phyloP scores from a whole-genome alignment of 495 filamentous ascomycete genomes.

The Penicillium verhagenii region DNA sequence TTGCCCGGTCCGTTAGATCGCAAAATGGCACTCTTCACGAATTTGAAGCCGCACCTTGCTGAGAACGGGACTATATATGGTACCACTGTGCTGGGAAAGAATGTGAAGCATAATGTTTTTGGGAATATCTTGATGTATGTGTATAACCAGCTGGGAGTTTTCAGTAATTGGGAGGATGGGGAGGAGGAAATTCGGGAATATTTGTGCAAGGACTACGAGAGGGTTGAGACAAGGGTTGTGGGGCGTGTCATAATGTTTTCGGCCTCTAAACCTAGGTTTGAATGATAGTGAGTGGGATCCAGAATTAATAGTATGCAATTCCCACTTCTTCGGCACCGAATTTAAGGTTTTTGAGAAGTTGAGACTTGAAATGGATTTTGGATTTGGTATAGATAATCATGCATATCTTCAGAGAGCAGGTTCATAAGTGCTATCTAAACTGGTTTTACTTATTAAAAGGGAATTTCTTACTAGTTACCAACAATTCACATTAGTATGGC shows the following conservation, averaged over 20 bases:
- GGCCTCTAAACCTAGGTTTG: conserved; percentile 59
- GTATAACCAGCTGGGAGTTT: conserved; percentile 1
- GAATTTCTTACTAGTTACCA: too few relatives aligned
- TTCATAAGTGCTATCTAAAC: too few relatives aligned
- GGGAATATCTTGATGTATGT: not conserved
- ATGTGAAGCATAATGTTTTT: conserved; percentile 3
- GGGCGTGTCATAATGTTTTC: conserved; percentile 5
- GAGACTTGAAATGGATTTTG: too few relatives aligned
- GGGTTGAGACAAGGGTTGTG: conserved; percentile 5
- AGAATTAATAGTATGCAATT: too few relatives aligned
- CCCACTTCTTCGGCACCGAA: too few relatives aligned
- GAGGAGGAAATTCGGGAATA: conserved; percentile 2
- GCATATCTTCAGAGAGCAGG: too few relatives aligned
- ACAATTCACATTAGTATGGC: too few relatives aligned
- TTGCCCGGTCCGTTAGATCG: conserved; percentile 24
- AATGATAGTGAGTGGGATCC: too few relatives aligned
- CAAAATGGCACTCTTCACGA: conserved; percentile 21
- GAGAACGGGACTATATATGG: conserved; percentile 35
- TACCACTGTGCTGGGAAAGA: conserved; percentile 27
- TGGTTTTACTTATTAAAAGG: too few relatives aligned
- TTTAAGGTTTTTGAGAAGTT: too few relatives aligned
- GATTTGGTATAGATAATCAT: too few relatives aligned
- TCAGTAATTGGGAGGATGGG: conserved; percentile 3
- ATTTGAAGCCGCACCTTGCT: conserved; percentile 20
- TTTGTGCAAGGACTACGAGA: conserved; percentile 1